Evolutionary conservation across 1,284 basidiomycete species (phyloP).

Genomic region (Abortiporus biennis): DNA sequence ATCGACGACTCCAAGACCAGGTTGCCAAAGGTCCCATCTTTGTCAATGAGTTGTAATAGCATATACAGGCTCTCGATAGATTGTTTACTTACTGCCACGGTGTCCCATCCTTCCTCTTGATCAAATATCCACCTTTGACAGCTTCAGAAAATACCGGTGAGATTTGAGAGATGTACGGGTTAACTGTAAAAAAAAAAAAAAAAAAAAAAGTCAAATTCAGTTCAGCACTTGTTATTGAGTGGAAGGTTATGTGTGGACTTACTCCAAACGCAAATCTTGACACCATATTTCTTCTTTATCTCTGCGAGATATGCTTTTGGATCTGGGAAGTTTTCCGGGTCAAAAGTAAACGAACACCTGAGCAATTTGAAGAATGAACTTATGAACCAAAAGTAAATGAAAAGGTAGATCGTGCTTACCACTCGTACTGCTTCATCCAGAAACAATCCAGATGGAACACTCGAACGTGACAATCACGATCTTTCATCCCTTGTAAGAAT

Average conservation of each 20-base stretch:
- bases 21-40: conserved; percentile 72
- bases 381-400: no score
- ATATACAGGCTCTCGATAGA: no score
- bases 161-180: conserved; percentile 64
- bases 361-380: no score
- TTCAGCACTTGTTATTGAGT: background rate
- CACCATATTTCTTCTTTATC: conserved; percentile 64
- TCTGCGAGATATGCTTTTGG: conserved; percentile 60
- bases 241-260: conserved; percentile 18
- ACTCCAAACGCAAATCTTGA: conserved; percentile 76
- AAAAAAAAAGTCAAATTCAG: conserved; percentile 2
- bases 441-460: conserved; percentile 78
- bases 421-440: conserved; percentile 79
- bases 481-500: conserved; percentile 67
- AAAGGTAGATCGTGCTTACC: no score
- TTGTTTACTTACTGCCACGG: conserved; percentile 58
- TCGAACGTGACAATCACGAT: conserved; percentile 63
- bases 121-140: conserved; percentile 58
- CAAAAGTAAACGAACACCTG: conserved; percentile 74
- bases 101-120: conserved; percentile 62
- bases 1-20: conserved; percentile 64
- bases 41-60: no score
- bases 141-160: conserved; percentile 69
- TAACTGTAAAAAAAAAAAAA: conserved; percentile 34
- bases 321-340: conserved; percentile 71